phyloP scores from a whole-genome alignment of 441 rosid genomes.

The Populus hybrid region DNA sequence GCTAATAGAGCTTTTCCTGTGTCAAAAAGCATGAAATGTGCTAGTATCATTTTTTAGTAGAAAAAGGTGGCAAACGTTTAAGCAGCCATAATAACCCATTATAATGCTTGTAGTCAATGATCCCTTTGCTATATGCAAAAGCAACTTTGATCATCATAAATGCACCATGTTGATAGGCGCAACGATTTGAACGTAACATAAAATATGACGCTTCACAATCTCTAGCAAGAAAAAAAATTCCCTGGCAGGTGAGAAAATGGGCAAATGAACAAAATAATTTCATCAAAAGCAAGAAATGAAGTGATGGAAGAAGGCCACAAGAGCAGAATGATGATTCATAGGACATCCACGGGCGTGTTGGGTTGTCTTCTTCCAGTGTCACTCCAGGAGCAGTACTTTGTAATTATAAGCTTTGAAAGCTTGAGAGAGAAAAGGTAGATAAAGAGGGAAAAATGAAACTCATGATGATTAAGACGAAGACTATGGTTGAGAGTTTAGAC shows the following conservation, averaged over 20 bases:
- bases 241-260: conserved; percentile 12
- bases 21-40: neutral
- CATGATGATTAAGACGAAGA: conserved; percentile 38
- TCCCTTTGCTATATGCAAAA: conserved; percentile 20
- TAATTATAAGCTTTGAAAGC: conserved; percentile 44
- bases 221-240: neutral
- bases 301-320: conserved; percentile 14
- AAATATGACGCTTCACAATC: neutral
- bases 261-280: neutral
- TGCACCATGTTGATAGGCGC: neutral
- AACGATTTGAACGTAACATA: neutral
- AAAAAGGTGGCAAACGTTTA: conserved; percentile 19
- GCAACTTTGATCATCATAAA: conserved; percentile 9
- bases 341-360: conserved; percentile 34
- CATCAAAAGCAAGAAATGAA: neutral
- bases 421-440: conserved; percentile 21
- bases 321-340: conserved; percentile 33
- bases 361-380: conserved; percentile 28
- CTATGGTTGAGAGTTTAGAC: conserved; percentile 25
- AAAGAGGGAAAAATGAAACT: conserved; percentile 16
- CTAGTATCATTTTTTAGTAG: neutral
- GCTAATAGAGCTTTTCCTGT: neutral
- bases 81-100: conserved; percentile 26
- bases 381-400: conserved; percentile 16
- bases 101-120: conserved; percentile 24